A percentile compares a stretch with the other conserved stretches of the same genome.
Evolutionary conservation across 768 basidiomycete genomes (phyloP).

Genomic region (Mrakia blollopis): DNA sequence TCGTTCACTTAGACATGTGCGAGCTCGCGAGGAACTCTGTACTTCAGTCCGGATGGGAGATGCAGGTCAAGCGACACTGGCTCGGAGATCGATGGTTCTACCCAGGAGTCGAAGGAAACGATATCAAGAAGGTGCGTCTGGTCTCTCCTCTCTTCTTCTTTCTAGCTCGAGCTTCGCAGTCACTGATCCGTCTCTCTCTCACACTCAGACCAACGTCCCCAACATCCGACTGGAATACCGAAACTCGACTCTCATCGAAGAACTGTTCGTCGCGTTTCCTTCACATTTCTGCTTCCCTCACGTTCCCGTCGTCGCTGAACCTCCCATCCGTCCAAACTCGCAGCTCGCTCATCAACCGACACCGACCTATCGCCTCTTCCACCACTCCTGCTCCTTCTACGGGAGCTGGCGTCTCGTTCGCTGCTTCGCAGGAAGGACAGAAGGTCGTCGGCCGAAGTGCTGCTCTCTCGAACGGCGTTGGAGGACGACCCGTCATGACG

Average conservation of each 20-base stretch:
- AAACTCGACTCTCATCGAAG: slow-evolving; percentile 81
- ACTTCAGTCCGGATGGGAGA: slow-evolving; percentile 93
- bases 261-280: slow-evolving; percentile 48
- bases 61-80: slow-evolving; percentile 79
- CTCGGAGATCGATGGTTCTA: slow-evolving; percentile 89
- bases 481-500: slow-evolving; percentile 11
- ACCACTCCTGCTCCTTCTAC: neutral
- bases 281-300: neutral
- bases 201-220: slow-evolving; percentile 94
- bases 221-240: slow-evolving; percentile 83
- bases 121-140: slow-evolving; percentile 77
- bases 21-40: slow-evolving; percentile 98
- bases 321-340: neutral
- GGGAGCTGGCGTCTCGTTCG: neutral
- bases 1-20: slow-evolving; percentile 54
- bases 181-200: neutral
- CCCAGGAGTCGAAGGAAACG: slow-evolving; percentile 87
- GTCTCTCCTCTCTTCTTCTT: neutral
- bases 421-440: neutral
- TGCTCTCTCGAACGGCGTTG: neutral
- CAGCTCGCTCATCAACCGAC: slow-evolving; percentile 14
- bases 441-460: slow-evolving; percentile 8
- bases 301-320: neutral
- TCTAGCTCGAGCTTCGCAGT: neutral
- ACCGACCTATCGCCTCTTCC: slow-evolving; percentile 4